Base-by-base conservation (phyloP, 164 flowering plant genomes). In the Magnolia kwangsiensis region DNA sequence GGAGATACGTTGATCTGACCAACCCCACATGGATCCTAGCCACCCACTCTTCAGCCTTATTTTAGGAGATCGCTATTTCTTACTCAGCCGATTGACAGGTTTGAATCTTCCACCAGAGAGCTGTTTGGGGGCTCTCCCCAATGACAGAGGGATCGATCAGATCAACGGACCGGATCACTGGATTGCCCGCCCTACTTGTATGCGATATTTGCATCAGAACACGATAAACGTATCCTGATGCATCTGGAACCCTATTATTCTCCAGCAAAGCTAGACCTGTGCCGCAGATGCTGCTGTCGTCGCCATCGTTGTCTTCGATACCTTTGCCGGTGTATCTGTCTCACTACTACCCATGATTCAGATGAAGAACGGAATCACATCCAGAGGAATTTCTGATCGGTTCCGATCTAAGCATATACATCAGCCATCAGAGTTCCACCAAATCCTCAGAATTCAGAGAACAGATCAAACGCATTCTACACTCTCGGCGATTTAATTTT, bases 271-370 rank as follows among this genome's bases (percentile, higher is more conserved):
- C 55, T 21, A 20, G 13, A 90, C 93, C 90, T 87, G 92, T 3
- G 92, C n/a, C 18, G 85, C 76, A 69, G 91, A 80, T 13, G 89
- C 82, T 13, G 89, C 82, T 16, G 61, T 55, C 61, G 61, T 55
- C 18, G 61, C 61, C 16, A 16, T 16, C 61, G 16, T 16, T 55
- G 61, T 55, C 81, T 90, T 92, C 3, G 90, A 55, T 51, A 86
- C 90, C 84, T 92, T 93, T 2, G 84, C 77, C 5, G 88, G 21
- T 76, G 92, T 86, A 69, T 91, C 95, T 77, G 80, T 81, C 78
- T 94, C 97, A 80, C 90, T 83, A 78, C 90, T 83, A 13, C 90
- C 92, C 98, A 94, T 94, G 58, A 50, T 74, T 80, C 76, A 74
- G 45, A 4, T 37, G 45, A 37, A 37, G 45, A 37, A 37, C 45